A percentile compares a stretch with the other conserved stretches of the same genome.
Evolutionary conservation across 129 eudicot species (phyloP).

Genomic region (Lactuca sativa): DNA sequence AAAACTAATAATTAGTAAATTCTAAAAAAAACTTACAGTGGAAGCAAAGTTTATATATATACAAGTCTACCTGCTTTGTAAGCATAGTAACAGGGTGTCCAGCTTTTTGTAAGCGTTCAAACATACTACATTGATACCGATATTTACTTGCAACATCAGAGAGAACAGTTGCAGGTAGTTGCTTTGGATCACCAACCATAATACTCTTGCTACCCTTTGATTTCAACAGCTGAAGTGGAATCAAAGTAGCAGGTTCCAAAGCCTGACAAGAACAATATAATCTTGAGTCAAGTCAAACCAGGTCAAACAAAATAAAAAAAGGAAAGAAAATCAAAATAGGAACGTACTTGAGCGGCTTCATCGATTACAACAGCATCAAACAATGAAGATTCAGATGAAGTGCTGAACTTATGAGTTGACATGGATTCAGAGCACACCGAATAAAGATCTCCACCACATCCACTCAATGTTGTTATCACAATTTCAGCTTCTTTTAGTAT

Average conservation of each 20-base stretch:
- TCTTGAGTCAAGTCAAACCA: slow-evolving; percentile 6
- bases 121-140: slow-evolving; percentile 91
- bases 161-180: slow-evolving; percentile 97
- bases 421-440: slow-evolving; percentile 73
- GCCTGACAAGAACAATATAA: slow-evolving; percentile 52
- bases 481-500: slow-evolving; percentile 89
- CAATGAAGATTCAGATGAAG: slow-evolving; percentile 56
- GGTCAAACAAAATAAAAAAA: slow-evolving; percentile 5
- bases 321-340: slow-evolving; percentile 20
- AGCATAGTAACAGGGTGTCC: slow-evolving; percentile 94
- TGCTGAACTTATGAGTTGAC: slow-evolving; percentile 53
- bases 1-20: slow-evolving; percentile 8
- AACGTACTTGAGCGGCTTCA: slow-evolving; percentile 95
- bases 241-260: slow-evolving; percentile 91
- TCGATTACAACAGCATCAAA: slow-evolving; percentile 98
- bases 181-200: slow-evolving; percentile 97
- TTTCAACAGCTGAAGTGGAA: slow-evolving; percentile 93
- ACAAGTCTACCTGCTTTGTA: slow-evolving; percentile 74
- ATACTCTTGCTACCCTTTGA: slow-evolving; percentile 83
- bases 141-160: slow-evolving; percentile 92
- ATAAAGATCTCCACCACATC: slow-evolving; percentile 95
- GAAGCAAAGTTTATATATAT: too few relatives aligned
- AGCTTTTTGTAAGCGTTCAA: slow-evolving; percentile 95
- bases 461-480: slow-evolving; percentile 93
- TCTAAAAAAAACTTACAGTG: slow-evolving; percentile 3